Evolutionary conservation across 164 flowering plant species (phyloP).

Genomic region (Aristolochia fimbriata): DNA sequence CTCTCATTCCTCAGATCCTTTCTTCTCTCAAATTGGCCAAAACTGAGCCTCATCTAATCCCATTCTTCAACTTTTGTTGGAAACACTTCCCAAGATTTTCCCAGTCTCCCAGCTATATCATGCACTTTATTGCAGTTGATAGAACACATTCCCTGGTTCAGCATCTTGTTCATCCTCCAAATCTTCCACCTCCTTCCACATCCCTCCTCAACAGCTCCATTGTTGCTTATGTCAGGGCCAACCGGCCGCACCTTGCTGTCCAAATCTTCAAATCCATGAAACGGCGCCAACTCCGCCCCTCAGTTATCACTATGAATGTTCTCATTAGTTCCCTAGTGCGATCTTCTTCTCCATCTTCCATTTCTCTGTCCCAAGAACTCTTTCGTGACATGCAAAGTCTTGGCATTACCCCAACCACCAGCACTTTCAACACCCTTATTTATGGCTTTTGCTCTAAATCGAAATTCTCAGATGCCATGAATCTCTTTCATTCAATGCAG

Average conservation of each 20-base stretch:
- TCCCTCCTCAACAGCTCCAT: conserved; percentile 50
- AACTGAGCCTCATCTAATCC: no score
- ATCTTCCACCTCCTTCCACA: conserved; percentile 29
- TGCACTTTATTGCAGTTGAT: no score
- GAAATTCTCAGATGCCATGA: conserved; percentile 48
- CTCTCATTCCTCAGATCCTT: no score
- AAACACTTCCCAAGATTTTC: no score
- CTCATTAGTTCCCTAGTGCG: conserved; percentile 53
- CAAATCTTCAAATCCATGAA: conserved; percentile 62
- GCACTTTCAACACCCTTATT: conserved; percentile 57
- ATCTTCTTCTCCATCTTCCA: conserved; percentile 30
- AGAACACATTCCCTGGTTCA: no score
- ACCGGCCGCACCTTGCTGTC: conserved; percentile 44
- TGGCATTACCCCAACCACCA: conserved; percentile 35
- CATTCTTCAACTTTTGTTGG: no score
- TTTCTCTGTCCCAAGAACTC: conserved; percentile 22
- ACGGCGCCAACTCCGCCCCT: conserved; percentile 30
- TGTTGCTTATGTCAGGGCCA: conserved; percentile 34
- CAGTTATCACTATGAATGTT: conserved; percentile 50
- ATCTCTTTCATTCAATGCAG: conserved; percentile 34
- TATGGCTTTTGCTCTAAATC: conserved; percentile 46
- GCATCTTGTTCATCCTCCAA: conserved; percentile 15
- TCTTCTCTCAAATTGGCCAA: no score
- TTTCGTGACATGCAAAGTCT: conserved; percentile 33
- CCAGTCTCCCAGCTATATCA: no score